A percentile compares a stretch with the other conserved stretches of the same genome.
Conservation (phyloP, 805 yeast species). For the Nakazawaea wyomingensis region DNA sequence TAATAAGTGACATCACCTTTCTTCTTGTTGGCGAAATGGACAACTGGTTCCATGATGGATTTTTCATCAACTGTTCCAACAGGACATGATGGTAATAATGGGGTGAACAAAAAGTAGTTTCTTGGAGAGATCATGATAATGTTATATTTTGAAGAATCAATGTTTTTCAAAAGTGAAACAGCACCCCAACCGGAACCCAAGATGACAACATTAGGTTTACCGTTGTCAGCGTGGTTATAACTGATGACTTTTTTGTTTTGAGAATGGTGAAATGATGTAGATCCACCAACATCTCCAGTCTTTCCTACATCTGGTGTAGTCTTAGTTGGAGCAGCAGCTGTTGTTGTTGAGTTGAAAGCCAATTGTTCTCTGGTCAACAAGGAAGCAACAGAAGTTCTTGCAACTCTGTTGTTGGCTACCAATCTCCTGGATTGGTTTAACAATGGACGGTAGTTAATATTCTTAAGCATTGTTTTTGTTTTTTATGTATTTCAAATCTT, state of each 20-base stretch:
- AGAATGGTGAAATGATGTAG: constrained; percentile 10
- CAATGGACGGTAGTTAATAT: constrained; percentile 1
- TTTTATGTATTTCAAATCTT: not conserved
- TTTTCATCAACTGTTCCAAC: constrained; percentile 51
- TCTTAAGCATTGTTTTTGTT: not conserved
- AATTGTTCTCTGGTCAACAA: constrained; percentile 5
- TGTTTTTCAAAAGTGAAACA: constrained; percentile 44
- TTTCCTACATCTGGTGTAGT: not conserved
- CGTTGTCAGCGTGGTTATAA: constrained; percentile 14
- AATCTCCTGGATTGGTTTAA: constrained; percentile 6
- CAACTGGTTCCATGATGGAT: constrained; percentile 49
- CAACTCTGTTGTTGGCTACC: not conserved
- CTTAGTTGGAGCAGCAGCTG: not conserved
- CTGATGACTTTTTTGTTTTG: constrained; percentile 6
- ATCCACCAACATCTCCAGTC: constrained; percentile 7
- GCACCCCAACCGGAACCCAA: constrained; percentile 59
- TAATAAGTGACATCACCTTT: constrained; percentile 48
- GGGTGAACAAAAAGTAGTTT: constrained; percentile 52
- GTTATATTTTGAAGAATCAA: constrained; percentile 48
- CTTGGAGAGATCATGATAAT: constrained; percentile 51
- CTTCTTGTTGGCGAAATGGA: constrained; percentile 44
- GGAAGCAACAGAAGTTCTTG: not conserved
- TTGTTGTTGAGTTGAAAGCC: not conserved
- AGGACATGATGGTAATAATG: constrained; percentile 49
- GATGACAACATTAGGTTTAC: constrained; percentile 26